A percentile compares a stretch with the other conserved stretches of the same genome.
Evolutionary conservation across 169 alveolate species (phyloP).

Genomic region (Plasmodium blacklocki): DNA sequence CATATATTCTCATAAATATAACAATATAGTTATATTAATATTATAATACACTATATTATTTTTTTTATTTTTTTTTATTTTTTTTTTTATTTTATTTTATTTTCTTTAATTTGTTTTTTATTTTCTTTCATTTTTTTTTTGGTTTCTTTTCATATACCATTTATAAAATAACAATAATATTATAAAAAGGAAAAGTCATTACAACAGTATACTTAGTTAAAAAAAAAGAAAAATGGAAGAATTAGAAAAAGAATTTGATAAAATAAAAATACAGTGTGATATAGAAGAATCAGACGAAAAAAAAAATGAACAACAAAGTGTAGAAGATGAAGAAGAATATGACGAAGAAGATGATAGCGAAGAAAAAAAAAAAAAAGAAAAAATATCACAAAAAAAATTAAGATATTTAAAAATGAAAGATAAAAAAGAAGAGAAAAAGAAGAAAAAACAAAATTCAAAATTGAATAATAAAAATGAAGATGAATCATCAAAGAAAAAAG

Average conservation of each 20-base stretch:
- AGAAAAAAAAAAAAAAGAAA: slow-evolving; percentile 39
- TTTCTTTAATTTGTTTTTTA: no score
- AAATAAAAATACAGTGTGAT: slow-evolving; percentile 20
- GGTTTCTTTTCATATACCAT: no score
- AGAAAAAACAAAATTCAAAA: slow-evolving; percentile 30
- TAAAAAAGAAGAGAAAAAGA: slow-evolving; percentile 62
- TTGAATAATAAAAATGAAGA: slow-evolving; percentile 19
- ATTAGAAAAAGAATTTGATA: slow-evolving; percentile 20
- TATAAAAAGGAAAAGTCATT: background rate
- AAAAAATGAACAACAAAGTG: slow-evolving; percentile 16
- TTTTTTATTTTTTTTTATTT: no score
- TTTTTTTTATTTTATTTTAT: no score
- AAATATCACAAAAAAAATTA: slow-evolving; percentile 39
- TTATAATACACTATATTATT: no score
- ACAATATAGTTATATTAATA: no score
- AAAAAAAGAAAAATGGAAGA: slow-evolving; percentile 13
- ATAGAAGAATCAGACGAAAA: slow-evolving; percentile 17
- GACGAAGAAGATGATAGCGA: slow-evolving; percentile 11
- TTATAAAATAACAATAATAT: background rate
- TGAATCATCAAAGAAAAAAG: background rate
- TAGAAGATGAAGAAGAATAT: slow-evolving; percentile 44
- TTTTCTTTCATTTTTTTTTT: no score
- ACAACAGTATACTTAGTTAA: background rate
- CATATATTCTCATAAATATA: no score
- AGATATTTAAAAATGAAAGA: slow-evolving; percentile 70